phyloP scores from a whole-genome alignment of 108 stramenopile species.

The Cyclotella kingstonii region DNA sequence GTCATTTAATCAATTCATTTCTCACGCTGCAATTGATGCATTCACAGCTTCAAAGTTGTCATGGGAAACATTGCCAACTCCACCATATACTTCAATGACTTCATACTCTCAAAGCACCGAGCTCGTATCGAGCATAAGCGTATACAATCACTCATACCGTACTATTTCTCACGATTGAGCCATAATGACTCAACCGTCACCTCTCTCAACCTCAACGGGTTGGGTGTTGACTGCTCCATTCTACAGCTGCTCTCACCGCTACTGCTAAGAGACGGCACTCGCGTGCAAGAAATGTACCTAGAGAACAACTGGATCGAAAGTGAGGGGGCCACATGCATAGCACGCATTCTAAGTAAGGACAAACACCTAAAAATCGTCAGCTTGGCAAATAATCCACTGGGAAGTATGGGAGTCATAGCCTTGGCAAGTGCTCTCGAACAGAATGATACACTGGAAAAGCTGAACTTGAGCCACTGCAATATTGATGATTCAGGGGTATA shows the following conservation, averaged over 20 bases:
- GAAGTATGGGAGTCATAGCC: constrained; percentile 28
- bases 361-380: constrained; percentile 21
- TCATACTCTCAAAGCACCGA: constrained; percentile 7
- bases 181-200: constrained; percentile 20
- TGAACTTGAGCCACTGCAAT: constrained; percentile 32
- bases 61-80: constrained; percentile 35
- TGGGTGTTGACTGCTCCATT: constrained; percentile 24
- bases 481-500: constrained; percentile 32
- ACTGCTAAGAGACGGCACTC: neutral
- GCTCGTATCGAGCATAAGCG: constrained; percentile 17
- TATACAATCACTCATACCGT: constrained; percentile 22
- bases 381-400: constrained; percentile 30
- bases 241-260: constrained; percentile 18
- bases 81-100: constrained; percentile 12
- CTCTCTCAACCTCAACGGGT: constrained; percentile 22
- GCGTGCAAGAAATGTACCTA: constrained; percentile 22
- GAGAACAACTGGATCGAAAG: constrained; percentile 25
- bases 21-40: no score
- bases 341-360: constrained; percentile 19
- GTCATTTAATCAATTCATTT: no score
- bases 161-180: constrained; percentile 15
- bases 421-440: constrained; percentile 28
- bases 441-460: constrained; percentile 17
- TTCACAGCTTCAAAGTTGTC: neutral
- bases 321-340: constrained; percentile 32